Evolutionary conservation across 2,329 filamentous ascomycete species (phyloP), one percentile per base, ranked within the genome.

Genomic region (Falciphora oryzae): DNA sequence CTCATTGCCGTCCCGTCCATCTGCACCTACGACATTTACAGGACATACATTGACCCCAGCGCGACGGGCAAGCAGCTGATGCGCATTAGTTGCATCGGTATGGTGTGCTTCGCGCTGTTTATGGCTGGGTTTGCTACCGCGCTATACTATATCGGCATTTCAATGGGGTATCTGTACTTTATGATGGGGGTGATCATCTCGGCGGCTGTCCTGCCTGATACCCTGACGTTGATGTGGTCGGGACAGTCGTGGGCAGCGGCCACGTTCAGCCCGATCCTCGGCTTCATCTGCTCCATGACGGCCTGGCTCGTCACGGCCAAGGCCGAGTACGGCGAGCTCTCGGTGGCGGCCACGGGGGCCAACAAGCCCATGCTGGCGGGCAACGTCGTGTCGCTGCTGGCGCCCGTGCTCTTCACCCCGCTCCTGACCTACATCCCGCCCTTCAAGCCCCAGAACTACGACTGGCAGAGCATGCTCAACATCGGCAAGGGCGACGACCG

Each of bases 341-440:
- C 82, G 58, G 90, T 97, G 56, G 82, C 78, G 0, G 91, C 89
- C 69, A 94, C 92, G 0, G 93, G 93, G 1, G 84, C 87, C 25
- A 96, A 96, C 76, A 85, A 90, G 67, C 91, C 92, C 18, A 96
- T 96, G 92, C 79, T 96, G 28, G 92, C 90, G 1, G 92, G 92
- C 44, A 96, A 96, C 69, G 91, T 96, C 4, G 86, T 88, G 1
- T 91, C 92, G 0, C 83, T 97, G 1, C 85, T 96, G 13, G 89
- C 90, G 0, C 93, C 93, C 0, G 67, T 91, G 0, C 73, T 94
- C 57, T 88, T 94, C 72, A 83, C 94, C 11, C 91, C 92, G 0
- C 66, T 94, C 59, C 81, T 96, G 22, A 93, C 91, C 0, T 83
- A 89, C 63, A 25, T 53, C 22, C 44, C 44, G 6, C 77, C 83